Conservation (phyloP, 2,329 filamentous ascomycete genomes). For the Fusarium coffeatum region DNA sequence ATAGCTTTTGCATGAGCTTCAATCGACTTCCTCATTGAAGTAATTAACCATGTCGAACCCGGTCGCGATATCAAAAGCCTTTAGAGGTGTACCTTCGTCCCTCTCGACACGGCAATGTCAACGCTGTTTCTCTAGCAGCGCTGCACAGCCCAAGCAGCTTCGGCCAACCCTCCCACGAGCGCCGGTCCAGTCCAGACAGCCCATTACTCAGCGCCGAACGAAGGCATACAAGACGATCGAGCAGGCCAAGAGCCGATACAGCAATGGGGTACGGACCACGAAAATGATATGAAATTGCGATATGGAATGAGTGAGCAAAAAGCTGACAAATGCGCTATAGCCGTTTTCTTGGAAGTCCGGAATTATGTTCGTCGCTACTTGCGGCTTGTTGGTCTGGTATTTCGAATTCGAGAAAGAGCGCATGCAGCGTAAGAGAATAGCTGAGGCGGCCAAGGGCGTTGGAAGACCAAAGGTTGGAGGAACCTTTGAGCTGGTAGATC, state of each 20-base stretch:
- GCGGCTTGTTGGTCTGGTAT: conserved; percentile 83
- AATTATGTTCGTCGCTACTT: conserved; percentile 83
- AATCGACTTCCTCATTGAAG: conserved; percentile 12
- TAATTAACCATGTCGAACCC: conserved; percentile 54
- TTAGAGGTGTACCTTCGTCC: conserved; percentile 51
- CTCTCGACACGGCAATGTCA: conserved; percentile 54
- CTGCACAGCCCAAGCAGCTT: conserved; percentile 51
- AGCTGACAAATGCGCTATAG: conserved; percentile 57
- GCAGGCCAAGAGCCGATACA: conserved; percentile 68
- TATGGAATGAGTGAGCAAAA: neutral
- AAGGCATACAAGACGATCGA: conserved; percentile 66
- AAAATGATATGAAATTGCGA: neutral
- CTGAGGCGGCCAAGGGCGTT: conserved; percentile 92
- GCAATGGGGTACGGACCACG: conserved; percentile 61
- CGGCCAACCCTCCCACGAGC: conserved; percentile 50
- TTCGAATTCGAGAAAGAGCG: conserved; percentile 94
- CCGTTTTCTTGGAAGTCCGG: conserved; percentile 96
- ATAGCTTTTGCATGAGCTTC: conserved; percentile 37
- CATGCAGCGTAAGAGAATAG: conserved; percentile 88
- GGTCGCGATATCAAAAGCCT: conserved; percentile 51
- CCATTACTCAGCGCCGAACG: conserved; percentile 54
- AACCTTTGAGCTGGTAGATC: conserved; percentile 82
- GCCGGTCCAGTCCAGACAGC: conserved; percentile 50
- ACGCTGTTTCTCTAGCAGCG: conserved; percentile 56
- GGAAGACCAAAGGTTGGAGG: conserved; percentile 95